Percentiles rank a stretch among this genome's conserved stretches.
Conservation (phyloP, 176 grass and related monocot genomes). For the Eragrostis curvula region DNA sequence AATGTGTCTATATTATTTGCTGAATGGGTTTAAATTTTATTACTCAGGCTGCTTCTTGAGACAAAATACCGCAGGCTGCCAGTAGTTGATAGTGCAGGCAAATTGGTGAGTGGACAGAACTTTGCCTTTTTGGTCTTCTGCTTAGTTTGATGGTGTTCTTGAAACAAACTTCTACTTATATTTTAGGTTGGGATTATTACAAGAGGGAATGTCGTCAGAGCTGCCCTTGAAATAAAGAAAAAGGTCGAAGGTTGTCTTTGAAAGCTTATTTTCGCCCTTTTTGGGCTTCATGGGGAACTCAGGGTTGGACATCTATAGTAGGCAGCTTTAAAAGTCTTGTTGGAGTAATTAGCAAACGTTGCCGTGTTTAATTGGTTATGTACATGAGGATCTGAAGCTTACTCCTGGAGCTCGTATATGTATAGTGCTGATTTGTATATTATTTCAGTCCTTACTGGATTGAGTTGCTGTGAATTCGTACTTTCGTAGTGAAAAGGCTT, state of each 20-base stretch:
- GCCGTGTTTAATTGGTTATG: not conserved
- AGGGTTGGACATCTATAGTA: not conserved
- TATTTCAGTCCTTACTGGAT: too few species aligned
- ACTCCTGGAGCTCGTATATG: too few species aligned
- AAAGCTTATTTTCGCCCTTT: not conserved
- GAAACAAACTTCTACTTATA: not conserved
- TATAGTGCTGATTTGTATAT: too few species aligned
- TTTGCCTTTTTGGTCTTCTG: not conserved
- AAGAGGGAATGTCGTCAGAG: conserved; percentile 50
- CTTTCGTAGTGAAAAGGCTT: too few species aligned
- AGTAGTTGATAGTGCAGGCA: conserved; percentile 20
- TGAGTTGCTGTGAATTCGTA: too few species aligned
- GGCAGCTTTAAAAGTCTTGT: not conserved
- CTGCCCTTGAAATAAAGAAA: conserved; percentile 57
- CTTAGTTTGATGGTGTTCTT: not conserved
- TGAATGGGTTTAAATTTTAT: not conserved
- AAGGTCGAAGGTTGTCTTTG: conserved; percentile 27
- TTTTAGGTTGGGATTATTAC: conserved; percentile 55
- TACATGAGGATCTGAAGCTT: too few species aligned
- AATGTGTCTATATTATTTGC: not conserved
- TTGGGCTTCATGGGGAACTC: not conserved
- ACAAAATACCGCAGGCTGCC: conserved; percentile 48
- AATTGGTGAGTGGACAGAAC: conserved; percentile 23
- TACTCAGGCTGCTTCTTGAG: conserved; percentile 58
- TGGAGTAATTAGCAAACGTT: not conserved